Base-by-base conservation (phyloP, 2,329 filamentous ascomycete species). In the Exophiala sideris region DNA sequence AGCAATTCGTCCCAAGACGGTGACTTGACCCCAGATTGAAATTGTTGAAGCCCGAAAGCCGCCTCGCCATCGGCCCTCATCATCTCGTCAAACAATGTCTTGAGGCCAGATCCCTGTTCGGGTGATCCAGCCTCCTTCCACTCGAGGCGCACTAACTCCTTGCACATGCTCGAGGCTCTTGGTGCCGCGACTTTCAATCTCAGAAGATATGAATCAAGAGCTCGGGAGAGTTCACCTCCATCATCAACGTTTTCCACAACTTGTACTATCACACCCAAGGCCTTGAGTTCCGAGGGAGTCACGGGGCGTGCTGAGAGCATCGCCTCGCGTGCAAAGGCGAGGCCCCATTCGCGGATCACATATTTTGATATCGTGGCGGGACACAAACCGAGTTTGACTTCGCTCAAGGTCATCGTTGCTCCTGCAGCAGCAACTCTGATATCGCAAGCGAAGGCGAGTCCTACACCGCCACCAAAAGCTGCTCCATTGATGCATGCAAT, bases 401-500 rank as follows among this genome's bases (percentile, higher is more conserved):
- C 73, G 54, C 67, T 74, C 3, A 77, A 61, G 1, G 66, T 72
- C 8, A 67, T 42, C 1, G 50, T 59, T 1, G 65, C 62, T 3
- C 39, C 24, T 3, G 51, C 45, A 1, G 56, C 46, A 3, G 58
- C 58, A 14, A 62, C 48, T 4, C 73, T 66, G 9, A 76, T 60
- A 50, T 77, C 73, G 57, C 73, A 77, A 1, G 67, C 65, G 57
- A 75, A 74, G 0, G 71, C 72, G 0, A 77, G 62, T 0, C 74
- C 74, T 1, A 76, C 71, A 0, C 75, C 75, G 1, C 72, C 74
- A 1, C 73, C 74, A 50, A 73, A 75, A 2, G 69, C 68, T 2
- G 74, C 71, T 0, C 75, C 74, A 33, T 76, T 73, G 24, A 77
- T 55, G 3, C 59, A 64, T 1, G 73, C 73, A 34, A 77, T 71